phyloP scores from a whole-genome alignment of 2,329 filamentous ascomycete species.

The Trichoderma guizhouense region DNA sequence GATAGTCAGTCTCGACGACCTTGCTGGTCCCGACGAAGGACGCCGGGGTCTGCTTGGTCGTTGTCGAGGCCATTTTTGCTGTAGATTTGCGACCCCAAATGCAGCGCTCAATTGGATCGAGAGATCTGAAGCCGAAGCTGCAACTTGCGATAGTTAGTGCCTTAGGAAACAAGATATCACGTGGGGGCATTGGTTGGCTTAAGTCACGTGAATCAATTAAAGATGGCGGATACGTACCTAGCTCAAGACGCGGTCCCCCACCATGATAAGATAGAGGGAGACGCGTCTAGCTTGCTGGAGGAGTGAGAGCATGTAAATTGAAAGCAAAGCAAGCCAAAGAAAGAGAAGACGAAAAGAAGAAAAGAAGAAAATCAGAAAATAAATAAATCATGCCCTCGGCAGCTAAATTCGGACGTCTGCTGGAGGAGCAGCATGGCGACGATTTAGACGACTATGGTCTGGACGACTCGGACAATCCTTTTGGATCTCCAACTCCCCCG shows the following conservation, averaged over 20 bases:
- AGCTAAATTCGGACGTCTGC: slow-evolving; percentile 19
- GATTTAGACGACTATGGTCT: slow-evolving; percentile 76
- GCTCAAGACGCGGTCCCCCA: slow-evolving; percentile 17
- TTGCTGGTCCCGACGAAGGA: slow-evolving; percentile 56
- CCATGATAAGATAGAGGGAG: not conserved
- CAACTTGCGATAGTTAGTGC: slow-evolving; percentile 25
- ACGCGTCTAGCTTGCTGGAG: slow-evolving; percentile 19
- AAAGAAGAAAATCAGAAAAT: not conserved
- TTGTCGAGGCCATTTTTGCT: slow-evolving; percentile 38
- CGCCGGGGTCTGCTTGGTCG: slow-evolving; percentile 36
- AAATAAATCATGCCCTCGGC: slow-evolving; percentile 25
- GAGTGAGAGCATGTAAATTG: not conserved
- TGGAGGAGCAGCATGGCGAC: slow-evolving; percentile 41
- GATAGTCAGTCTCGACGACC: slow-evolving; percentile 77
- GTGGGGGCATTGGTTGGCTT: slow-evolving; percentile 21
- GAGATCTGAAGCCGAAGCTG: slow-evolving; percentile 29
- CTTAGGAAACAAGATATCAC: slow-evolving; percentile 32
- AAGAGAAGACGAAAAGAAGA: not conserved
- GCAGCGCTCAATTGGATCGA: slow-evolving; percentile 27
- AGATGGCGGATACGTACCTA: not conserved
- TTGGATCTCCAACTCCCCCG: slow-evolving; percentile 47
- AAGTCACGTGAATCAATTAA: slow-evolving; percentile 14
- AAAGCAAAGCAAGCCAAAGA: not conserved
- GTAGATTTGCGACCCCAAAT: slow-evolving; percentile 26
- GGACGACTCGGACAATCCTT: slow-evolving; percentile 50